Conservation (phyloP, 768 basidiomycete species). For the Mycena polygramma region DNA sequence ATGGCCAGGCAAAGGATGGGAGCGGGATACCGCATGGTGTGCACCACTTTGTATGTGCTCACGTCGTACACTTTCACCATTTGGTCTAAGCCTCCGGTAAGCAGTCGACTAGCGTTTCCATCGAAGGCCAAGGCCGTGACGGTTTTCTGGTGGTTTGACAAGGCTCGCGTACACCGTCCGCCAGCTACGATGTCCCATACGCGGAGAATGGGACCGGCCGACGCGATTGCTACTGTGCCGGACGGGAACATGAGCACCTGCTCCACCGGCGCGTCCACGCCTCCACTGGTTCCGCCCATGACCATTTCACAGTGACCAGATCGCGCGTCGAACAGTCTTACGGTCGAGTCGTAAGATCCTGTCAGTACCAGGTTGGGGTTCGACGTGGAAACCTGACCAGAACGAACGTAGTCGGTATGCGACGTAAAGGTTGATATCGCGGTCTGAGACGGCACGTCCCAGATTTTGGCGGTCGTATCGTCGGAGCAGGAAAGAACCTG, state of each 20-base stretch:
- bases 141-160: slow-evolving; percentile 99
- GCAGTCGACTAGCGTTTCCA: slow-evolving; percentile 77
- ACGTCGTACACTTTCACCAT: slow-evolving; percentile 99
- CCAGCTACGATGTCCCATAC: slow-evolving; percentile 97
- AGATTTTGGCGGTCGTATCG: slow-evolving; percentile 93
- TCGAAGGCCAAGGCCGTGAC: slow-evolving; percentile 91
- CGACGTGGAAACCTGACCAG: slow-evolving; percentile 87
- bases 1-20: slow-evolving; percentile 91
- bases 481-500: slow-evolving; percentile 96
- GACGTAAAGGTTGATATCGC: slow-evolving; percentile 82
- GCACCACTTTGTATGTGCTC: slow-evolving; percentile 92
- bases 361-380: slow-evolving; percentile 90
- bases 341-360: slow-evolving; percentile 95
- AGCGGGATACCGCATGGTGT: slow-evolving; percentile 98
- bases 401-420: slow-evolving; percentile 96
- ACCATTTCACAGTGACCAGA: slow-evolving; percentile 88
- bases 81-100: slow-evolving; percentile 94
- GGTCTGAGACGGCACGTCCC: slow-evolving; percentile 94
- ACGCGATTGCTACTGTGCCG: slow-evolving; percentile 86
- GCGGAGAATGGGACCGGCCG: slow-evolving; percentile 92
- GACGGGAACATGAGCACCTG: slow-evolving; percentile 94
- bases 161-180: slow-evolving; percentile 87
- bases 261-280: slow-evolving; percentile 79
- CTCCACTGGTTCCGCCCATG: slow-evolving; percentile 64
- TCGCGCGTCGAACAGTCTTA: slow-evolving; percentile 88